phyloP scores from a whole-genome alignment of 2,329 filamentous ascomycete genomes.

The Cladosporium halotolerans region DNA sequence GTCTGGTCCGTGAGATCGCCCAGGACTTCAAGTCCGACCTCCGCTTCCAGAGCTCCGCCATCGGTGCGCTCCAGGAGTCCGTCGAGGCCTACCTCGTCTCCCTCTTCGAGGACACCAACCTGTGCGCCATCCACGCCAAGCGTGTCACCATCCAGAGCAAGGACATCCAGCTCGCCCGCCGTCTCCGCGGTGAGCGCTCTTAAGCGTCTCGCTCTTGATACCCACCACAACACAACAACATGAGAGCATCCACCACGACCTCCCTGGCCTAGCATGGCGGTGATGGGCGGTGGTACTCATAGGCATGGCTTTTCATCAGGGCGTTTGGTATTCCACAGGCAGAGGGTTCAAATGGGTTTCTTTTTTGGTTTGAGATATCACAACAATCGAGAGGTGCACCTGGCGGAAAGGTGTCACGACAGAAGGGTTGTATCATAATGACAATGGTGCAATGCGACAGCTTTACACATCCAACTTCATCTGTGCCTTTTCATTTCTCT shows the following conservation, averaged over 20 bases:
- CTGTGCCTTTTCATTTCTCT: background rate
- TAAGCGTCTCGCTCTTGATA: slow-evolving; percentile 30
- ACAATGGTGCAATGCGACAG: slow-evolving; percentile 27
- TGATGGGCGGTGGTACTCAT: slow-evolving; percentile 28
- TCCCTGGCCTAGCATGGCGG: slow-evolving; percentile 21
- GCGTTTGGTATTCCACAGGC: slow-evolving; percentile 20
- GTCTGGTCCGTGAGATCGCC: slow-evolving; percentile 73
- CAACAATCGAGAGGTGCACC: slow-evolving; percentile 15
- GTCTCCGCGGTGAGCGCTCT: slow-evolving; percentile 50
- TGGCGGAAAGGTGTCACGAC: slow-evolving; percentile 18
- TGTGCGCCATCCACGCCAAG: slow-evolving; percentile 95
- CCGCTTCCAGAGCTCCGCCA: slow-evolving; percentile 93
- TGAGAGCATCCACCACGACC: slow-evolving; percentile 24
- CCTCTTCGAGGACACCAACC: slow-evolving; percentile 92
- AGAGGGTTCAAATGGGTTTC: slow-evolving; percentile 17
- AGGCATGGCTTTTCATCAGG: slow-evolving; percentile 17
- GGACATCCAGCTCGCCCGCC: slow-evolving; percentile 83
- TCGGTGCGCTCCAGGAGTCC: slow-evolving; percentile 87
- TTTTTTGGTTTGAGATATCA: slow-evolving; percentile 30
- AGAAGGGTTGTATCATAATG: slow-evolving; percentile 34
- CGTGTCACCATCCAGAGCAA: slow-evolving; percentile 87
- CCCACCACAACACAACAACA: slow-evolving; percentile 20
- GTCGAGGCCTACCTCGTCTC: slow-evolving; percentile 95
- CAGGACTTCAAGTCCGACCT: slow-evolving; percentile 61
- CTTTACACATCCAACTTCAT: slow-evolving; percentile 11